Evolutionary conservation across 2,329 filamentous ascomycete genomes (phyloP).

Genomic region (Colletotrichum agaves): DNA sequence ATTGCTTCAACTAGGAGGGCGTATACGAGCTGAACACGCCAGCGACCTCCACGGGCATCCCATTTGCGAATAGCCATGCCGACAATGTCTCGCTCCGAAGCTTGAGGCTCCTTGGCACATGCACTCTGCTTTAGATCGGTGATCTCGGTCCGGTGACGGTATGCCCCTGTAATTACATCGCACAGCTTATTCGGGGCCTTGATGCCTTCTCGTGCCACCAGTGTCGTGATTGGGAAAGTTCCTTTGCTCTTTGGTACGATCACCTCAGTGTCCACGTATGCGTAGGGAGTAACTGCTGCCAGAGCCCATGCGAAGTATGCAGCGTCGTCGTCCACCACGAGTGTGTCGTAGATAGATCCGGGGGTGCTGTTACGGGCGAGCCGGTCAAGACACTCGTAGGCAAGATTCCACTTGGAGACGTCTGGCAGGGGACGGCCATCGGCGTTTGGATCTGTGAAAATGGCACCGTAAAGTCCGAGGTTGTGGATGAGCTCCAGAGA

Average conservation of each 20-base stretch:
- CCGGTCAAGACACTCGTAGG: constrained; percentile 71
- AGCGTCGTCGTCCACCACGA: constrained; percentile 73
- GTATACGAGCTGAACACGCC: constrained; percentile 77
- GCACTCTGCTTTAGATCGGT: constrained; percentile 67
- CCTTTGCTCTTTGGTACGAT: constrained; percentile 52
- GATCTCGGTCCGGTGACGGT: constrained; percentile 73
- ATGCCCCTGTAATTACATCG: constrained; percentile 72
- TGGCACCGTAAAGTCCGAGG: constrained; percentile 74
- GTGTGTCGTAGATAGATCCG: constrained; percentile 60
- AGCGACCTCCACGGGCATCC: constrained; percentile 71
- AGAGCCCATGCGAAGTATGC: constrained; percentile 82
- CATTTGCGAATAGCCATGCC: constrained; percentile 81
- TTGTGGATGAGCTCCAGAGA: constrained; percentile 74
- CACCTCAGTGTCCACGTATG: constrained; percentile 58
- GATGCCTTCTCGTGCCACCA: constrained; percentile 80
- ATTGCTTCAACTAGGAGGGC: constrained; percentile 73
- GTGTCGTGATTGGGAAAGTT: constrained; percentile 62
- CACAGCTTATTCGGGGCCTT: constrained; percentile 81
- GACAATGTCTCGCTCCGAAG: constrained; percentile 68
- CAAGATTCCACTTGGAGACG: constrained; percentile 67
- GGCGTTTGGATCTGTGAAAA: constrained; percentile 77
- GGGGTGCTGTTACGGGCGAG: constrained; percentile 57
- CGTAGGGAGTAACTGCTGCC: constrained; percentile 80
- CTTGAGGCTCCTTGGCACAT: constrained; percentile 55
- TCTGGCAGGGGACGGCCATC: constrained; percentile 65